phyloP scores from a whole-genome alignment of 345 rosid species.

The Alliaria petiolata region DNA sequence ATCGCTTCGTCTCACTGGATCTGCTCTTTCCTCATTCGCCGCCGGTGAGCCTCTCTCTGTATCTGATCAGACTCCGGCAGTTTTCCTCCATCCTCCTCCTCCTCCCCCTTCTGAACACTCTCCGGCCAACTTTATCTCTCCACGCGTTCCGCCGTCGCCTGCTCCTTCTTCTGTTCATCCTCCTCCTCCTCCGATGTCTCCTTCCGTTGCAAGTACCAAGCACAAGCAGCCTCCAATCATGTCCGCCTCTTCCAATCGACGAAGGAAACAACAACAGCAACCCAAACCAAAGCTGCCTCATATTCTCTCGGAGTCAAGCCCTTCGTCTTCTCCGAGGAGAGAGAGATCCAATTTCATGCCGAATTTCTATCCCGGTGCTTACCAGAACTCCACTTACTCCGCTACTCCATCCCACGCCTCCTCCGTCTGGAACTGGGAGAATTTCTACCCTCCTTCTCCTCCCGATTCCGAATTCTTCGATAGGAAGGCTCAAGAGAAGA shows the following conservation, averaged over 20 bases:
- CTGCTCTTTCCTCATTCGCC: slow-evolving; percentile 78
- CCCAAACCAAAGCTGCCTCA: slow-evolving; percentile 66
- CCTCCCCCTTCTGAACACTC: slow-evolving; percentile 11
- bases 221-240: slow-evolving; percentile 48
- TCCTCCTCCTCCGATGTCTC: slow-evolving; percentile 44
- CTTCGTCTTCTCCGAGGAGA: slow-evolving; percentile 58
- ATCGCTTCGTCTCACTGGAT: slow-evolving; percentile 79
- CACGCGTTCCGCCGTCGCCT: slow-evolving; percentile 44
- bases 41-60: slow-evolving; percentile 73
- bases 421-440: slow-evolving; percentile 97
- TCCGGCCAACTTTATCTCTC: slow-evolving; percentile 17
- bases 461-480: slow-evolving; percentile 85
- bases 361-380: slow-evolving; percentile 59
- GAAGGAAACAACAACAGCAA: slow-evolving; percentile 29
- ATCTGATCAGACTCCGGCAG: slow-evolving; percentile 80
- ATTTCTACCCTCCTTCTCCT: slow-evolving; percentile 91
- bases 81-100: slow-evolving; percentile 55
- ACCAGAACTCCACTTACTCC: slow-evolving; percentile 63
- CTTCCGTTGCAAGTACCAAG: slow-evolving; percentile 43
- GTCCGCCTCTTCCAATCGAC: slow-evolving; percentile 39
- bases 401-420: slow-evolving; percentile 85
- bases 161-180: slow-evolving; percentile 34
- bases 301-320: slow-evolving; percentile 63
- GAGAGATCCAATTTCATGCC: slow-evolving; percentile 43
- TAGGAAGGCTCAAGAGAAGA: slow-evolving; percentile 36